Evolutionary conservation across 352 stramenopile genomes (phyloP).

Genomic region (Phytopythium oedochilum): DNA sequence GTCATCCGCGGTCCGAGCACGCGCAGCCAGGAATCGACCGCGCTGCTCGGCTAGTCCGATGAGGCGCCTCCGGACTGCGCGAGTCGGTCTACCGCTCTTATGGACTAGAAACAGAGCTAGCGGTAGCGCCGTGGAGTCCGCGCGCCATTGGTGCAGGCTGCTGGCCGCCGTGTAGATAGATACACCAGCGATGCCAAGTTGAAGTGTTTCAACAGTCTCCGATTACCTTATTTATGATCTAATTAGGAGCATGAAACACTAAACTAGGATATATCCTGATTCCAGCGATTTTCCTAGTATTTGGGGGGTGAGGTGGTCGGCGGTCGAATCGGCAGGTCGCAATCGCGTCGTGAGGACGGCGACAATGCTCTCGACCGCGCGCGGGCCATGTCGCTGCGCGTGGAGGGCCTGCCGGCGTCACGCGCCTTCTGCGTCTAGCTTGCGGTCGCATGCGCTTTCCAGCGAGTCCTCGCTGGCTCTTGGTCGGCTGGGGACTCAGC

Average conservation of each 20-base stretch:
- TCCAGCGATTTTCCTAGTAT: not conserved
- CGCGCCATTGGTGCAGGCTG: too few relatives aligned
- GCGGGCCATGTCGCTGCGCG: constrained; percentile 17
- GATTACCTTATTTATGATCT: not conserved
- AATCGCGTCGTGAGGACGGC: too few relatives aligned
- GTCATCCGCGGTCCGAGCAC: constrained; percentile 22
- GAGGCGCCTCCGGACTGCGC: not conserved
- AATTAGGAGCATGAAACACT: not conserved
- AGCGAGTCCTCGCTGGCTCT: not conserved
- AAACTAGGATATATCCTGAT: not conserved
- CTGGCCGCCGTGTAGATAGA: not conserved
- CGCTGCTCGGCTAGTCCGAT: constrained; percentile 20
- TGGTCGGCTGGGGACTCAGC: not conserved
- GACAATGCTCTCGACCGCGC: not conserved
- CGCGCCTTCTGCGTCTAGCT: not conserved
- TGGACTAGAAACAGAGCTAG: too few relatives aligned
- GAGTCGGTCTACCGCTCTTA: too few relatives aligned
- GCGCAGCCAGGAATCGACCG: constrained; percentile 15
- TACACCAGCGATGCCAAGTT: too few relatives aligned
- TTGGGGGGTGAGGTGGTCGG: not conserved
- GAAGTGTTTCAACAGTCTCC: too few relatives aligned
- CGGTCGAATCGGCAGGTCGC: not conserved
- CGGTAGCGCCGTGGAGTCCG: too few relatives aligned
- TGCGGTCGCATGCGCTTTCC: not conserved
- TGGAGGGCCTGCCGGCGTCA: constrained; percentile 12